Base-by-base conservation (phyloP, 2,329 filamentous ascomycete species). In the Chaetomium olivaceum region DNA sequence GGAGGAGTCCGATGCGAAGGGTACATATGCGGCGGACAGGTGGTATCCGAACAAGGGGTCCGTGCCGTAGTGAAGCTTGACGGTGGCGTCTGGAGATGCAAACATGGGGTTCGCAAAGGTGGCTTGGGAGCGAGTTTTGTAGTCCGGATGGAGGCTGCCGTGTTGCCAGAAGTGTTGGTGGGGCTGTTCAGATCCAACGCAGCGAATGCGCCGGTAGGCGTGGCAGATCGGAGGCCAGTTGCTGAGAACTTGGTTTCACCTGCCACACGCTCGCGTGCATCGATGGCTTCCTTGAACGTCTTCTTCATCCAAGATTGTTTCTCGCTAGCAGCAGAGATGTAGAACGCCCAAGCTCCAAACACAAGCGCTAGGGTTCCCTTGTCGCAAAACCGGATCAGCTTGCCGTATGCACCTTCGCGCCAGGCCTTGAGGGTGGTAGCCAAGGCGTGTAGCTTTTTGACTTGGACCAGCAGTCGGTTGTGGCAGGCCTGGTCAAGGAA, bases 11-110 rank as follows among this genome's bases (percentile, higher is more conserved):
- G 76, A 70, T 0, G 74, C 65, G 2, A 82, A 73, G 0, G 77
- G 70, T 1, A 76, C 75, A 68, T 77, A 81, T 4, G 79, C 82
- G 0, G 79, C 75, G 2, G 83, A 81, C 19, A 87, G 77, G 72
- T 88, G 85, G 63, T 83, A 89, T 1, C 85, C 82, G 8, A 81
- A 69, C 1, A 86, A 67, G 0, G 86, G 85, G 66, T 87, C 77
- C 2, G 77, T 80, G 0, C 76, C 79, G 67, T 83, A 82, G 64
- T 86, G 80, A 31, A 87, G 74, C 2, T 76, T 67, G 1, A 76
- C 66, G 3, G 73, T 66, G 0, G 77, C 77, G 4, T 79, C 65
- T 0, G 76, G 66, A 23, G 67, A 71, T 50, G 77, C 73, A 61
- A 82, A 79, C 57, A 81, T 73, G 51, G 85, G 84, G 68, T 85